phyloP scores from a whole-genome alignment of 768 basidiomycete genomes.

The Udeniomyces megalosporus region DNA sequence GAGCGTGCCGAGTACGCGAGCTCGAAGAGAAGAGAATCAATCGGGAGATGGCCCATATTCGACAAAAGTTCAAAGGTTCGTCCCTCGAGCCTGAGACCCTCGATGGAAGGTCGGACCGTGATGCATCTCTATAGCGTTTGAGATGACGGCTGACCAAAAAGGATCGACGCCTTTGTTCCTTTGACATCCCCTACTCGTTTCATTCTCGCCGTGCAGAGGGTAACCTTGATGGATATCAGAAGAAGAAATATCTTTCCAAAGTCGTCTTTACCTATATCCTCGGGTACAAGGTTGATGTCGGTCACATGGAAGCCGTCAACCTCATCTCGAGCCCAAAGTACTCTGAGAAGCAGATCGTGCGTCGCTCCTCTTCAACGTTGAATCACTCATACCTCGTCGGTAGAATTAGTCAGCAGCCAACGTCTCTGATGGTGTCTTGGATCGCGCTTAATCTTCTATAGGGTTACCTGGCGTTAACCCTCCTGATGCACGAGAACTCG shows the following conservation, averaged over 20 bases:
- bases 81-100: too few relatives aligned
- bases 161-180: too few relatives aligned
- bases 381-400: too few relatives aligned
- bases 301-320: slow-evolving; percentile 99
- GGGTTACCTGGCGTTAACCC: slow-evolving; percentile 94
- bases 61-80: slow-evolving; percentile 93
- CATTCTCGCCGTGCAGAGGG: slow-evolving; percentile 25
- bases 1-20: slow-evolving; percentile 85
- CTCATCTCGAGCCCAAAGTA: slow-evolving; percentile 90
- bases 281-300: slow-evolving; percentile 96
- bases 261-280: slow-evolving; percentile 98
- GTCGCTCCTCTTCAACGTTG: slow-evolving; percentile 25
- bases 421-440: too few relatives aligned
- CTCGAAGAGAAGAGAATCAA: slow-evolving; percentile 97
- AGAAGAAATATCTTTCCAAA: slow-evolving; percentile 74
- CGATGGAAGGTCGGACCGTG: slow-evolving; percentile 28
- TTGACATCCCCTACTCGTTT: neutral
- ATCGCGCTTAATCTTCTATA: slow-evolving; percentile 30
- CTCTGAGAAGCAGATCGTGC: slow-evolving; percentile 95
- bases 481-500: slow-evolving; percentile 97
- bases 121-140: too few relatives aligned
- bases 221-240: slow-evolving; percentile 35
- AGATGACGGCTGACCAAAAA: too few relatives aligned
- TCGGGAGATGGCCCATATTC: slow-evolving; percentile 99
- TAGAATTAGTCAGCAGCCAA: too few relatives aligned